Evolutionary conservation across 768 basidiomycete genomes (phyloP).

Genomic region (Podaxis carcinomalis): DNA sequence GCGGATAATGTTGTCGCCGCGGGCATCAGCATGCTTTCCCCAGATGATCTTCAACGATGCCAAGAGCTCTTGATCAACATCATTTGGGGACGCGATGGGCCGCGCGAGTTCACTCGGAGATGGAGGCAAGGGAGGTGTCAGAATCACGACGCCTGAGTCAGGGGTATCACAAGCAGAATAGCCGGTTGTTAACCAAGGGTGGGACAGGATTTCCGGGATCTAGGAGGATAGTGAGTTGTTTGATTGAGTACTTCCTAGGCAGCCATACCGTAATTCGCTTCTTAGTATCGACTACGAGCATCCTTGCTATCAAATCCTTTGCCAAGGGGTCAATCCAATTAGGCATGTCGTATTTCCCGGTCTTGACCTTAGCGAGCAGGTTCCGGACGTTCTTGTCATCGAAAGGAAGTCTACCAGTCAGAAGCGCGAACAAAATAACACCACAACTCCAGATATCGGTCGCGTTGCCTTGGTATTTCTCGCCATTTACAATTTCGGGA

Average conservation of each 20-base stretch:
- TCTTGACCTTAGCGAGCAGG: slow-evolving; percentile 82
- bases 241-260: background rate
- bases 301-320: slow-evolving; percentile 75
- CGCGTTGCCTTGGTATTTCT: slow-evolving; percentile 83
- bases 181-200: slow-evolving; percentile 75
- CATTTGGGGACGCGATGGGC: slow-evolving; percentile 61
- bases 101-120: slow-evolving; percentile 64
- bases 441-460: slow-evolving; percentile 98
- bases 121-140: slow-evolving; percentile 46
- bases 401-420: slow-evolving; percentile 89
- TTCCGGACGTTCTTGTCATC: slow-evolving; percentile 83
- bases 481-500: slow-evolving; percentile 92
- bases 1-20: slow-evolving; percentile 47
- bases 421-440: slow-evolving; percentile 86
- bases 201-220: slow-evolving; percentile 83
- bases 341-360: slow-evolving; percentile 83
- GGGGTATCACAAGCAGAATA: slow-evolving; percentile 34
- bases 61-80: slow-evolving; percentile 76
- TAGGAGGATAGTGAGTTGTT: slow-evolving; percentile 24
- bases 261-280: slow-evolving; percentile 73
- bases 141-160: slow-evolving; percentile 24
- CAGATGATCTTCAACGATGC: slow-evolving; percentile 79
- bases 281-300: slow-evolving; percentile 85
- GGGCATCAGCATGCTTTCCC: slow-evolving; percentile 64
- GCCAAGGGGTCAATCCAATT: slow-evolving; percentile 77